phyloP scores from a whole-genome alignment of 495 filamentous ascomycete genomes.

The Talaromyces thailandensis region DNA sequence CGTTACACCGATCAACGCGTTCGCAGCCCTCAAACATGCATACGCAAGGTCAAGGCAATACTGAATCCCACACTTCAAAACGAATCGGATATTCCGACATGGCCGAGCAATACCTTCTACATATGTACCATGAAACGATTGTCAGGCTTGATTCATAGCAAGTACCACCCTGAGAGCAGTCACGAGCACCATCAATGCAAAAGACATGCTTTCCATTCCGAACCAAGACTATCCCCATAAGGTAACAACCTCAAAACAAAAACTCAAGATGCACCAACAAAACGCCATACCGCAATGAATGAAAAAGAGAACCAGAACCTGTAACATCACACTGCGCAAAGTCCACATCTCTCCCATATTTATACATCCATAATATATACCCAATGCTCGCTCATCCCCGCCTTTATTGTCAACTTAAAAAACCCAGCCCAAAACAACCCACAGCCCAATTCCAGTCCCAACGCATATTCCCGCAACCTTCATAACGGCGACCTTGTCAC shows the following conservation, averaged over 20 bases:
- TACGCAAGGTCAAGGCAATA: background rate
- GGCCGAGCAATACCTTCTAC: too few relatives aligned
- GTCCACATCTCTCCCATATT: background rate
- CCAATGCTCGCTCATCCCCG: background rate
- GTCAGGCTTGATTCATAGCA: background rate
- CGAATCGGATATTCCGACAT: background rate
- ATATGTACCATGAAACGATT: background rate
- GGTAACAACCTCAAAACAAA: background rate
- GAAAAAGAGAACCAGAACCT: background rate
- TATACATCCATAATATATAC: background rate
- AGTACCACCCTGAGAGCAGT: background rate
- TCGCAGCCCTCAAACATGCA: too few relatives aligned
- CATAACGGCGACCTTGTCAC: slow-evolving; percentile 83
- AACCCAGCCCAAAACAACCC: slow-evolving; percentile 59
- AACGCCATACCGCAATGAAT: background rate
- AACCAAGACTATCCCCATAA: background rate
- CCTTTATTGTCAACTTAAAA: slow-evolving; percentile 37
- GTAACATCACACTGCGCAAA: background rate
- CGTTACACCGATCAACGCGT: too few relatives aligned
- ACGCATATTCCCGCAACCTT: slow-evolving; percentile 82
- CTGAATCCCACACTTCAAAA: background rate
- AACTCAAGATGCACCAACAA: background rate
- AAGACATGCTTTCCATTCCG: background rate
- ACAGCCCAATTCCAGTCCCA: slow-evolving; percentile 63
- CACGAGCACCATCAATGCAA: background rate